Evolutionary conservation across 306 rosid species (phyloP), one percentile per base, ranked within the genome.

Genomic region (Oemleria cerasiformis): DNA sequence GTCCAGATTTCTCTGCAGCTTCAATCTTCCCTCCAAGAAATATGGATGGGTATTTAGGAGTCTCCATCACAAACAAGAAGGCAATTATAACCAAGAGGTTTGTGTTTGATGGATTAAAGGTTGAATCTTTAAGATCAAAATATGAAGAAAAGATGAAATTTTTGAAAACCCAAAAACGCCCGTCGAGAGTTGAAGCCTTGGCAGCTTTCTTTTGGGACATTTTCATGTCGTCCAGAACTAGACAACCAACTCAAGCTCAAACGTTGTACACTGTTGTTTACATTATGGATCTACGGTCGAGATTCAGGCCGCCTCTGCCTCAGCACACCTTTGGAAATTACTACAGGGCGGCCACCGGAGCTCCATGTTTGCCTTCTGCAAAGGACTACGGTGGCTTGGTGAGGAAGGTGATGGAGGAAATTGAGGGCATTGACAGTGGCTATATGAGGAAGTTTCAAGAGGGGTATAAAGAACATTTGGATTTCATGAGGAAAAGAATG

Each of bases 1-100:
- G 43, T 43, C 88, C 93, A 2, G 72, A 79, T 12, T 81, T 88
- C 45, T 70, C 73, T 7, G 77, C 87, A 6, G 79, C 82, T 0
- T 59, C 50, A 10, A 75, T 90, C 10, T 90, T 90, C 68, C 92
- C 92, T 0, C 85, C 89, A 0, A 85, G 45, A 71, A 66, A 74
- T 41, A 59, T 65, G 50, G 16, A 45, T 9, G 50, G 50, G 50
- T 45, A 45, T 12, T 45, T 45, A 45, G 50, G 50, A 15, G 50
- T 11, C 9, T 45, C 50, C 14, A 45, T 45, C 16, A 11, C 50
- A 12, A 45, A 45, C 50, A 45, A 15, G 50, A 45, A 45, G 14
- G 50, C 50, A 45, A 45, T 45, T 15, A 11, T 45, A 11, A 45
- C 50, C 50, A 45, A 45, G 50, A 45, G 50, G 50, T 45, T 45